Evolutionary conservation across 495 filamentous ascomycete species (phyloP).

Genomic region (Daldinia decipiens): DNA sequence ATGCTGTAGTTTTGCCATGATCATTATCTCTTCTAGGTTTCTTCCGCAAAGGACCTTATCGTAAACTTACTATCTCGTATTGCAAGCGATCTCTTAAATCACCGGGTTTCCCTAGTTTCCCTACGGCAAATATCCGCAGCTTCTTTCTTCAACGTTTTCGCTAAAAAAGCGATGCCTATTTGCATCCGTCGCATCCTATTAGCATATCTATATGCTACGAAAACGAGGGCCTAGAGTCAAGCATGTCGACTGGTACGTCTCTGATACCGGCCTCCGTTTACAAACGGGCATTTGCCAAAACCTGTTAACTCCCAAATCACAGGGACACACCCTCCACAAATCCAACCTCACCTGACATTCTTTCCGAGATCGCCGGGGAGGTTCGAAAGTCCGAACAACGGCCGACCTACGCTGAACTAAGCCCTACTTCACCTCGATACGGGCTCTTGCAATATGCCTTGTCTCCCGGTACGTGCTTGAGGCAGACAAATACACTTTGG

Average conservation of each 20-base stretch:
- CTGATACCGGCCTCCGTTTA: neutral
- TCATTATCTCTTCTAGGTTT: neutral
- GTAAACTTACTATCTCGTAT: slow-evolving; percentile 1
- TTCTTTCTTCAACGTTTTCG: slow-evolving; percentile 15
- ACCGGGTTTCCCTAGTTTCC: neutral
- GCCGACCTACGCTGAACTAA: slow-evolving; percentile 5
- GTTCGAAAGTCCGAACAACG: slow-evolving; percentile 20
- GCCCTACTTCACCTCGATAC: neutral
- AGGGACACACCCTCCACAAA: slow-evolving; percentile 23
- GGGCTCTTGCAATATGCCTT: slow-evolving; percentile 27
- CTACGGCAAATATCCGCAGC: slow-evolving; percentile 10
- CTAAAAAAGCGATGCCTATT: slow-evolving; percentile 37
- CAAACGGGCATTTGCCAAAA: neutral
- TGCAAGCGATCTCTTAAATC: neutral
- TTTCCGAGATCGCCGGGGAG: slow-evolving; percentile 40
- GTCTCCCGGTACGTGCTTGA: slow-evolving; percentile 7
- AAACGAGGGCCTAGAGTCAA: slow-evolving; percentile 35
- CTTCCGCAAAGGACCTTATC: neutral
- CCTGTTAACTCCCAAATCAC: slow-evolving; percentile 15
- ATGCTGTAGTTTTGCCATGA: neutral
- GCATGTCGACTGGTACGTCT: slow-evolving; percentile 49
- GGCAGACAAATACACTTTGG: neutral
- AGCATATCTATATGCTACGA: slow-evolving; percentile 32
- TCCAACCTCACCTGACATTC: slow-evolving; percentile 41
- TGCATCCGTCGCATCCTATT: slow-evolving; percentile 11